Conservation (phyloP, 352 stramenopile species). For the Phytopythium sindhum region DNA sequence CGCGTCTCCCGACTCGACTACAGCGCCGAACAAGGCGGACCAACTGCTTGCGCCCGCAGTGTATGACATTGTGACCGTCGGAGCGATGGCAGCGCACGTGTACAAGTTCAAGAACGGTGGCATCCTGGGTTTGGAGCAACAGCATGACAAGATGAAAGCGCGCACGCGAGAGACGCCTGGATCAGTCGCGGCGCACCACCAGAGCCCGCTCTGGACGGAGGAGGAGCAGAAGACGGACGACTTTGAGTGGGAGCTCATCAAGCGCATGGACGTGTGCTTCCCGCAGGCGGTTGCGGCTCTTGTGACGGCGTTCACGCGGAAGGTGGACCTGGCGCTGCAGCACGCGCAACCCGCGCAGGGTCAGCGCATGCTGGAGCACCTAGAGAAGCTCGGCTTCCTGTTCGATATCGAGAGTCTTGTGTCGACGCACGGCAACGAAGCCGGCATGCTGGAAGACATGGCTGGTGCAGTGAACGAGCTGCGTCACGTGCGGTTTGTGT, state of each 20-base stretch:
- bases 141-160: slow-evolving; percentile 67
- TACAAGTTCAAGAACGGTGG: slow-evolving; percentile 89
- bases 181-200: slow-evolving; percentile 41
- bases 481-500: slow-evolving; percentile 69
- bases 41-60: slow-evolving; percentile 16
- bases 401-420: slow-evolving; percentile 85
- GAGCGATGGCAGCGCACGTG: slow-evolving; percentile 81
- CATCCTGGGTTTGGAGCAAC: slow-evolving; percentile 69
- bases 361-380: slow-evolving; percentile 61
- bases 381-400: slow-evolving; percentile 78
- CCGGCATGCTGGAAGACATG: slow-evolving; percentile 88
- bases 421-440: slow-evolving; percentile 85
- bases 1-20: slow-evolving; percentile 24
- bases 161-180: slow-evolving; percentile 49
- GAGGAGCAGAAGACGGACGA: slow-evolving; percentile 79
- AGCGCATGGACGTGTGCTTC: slow-evolving; percentile 86
- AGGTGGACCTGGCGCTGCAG: slow-evolving; percentile 75
- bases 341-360: slow-evolving; percentile 40
- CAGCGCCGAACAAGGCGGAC: slow-evolving; percentile 7
- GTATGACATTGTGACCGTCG: slow-evolving; percentile 86
- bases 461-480: slow-evolving; percentile 80
- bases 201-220: slow-evolving; percentile 78
- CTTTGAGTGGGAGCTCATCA: slow-evolving; percentile 70
- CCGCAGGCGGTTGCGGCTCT: slow-evolving; percentile 72
- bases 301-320: slow-evolving; percentile 79